Evolutionary conservation across 1,139 yeast species (phyloP), one percentile per base, ranked within the genome.

Genomic region (Pichia sp.): DNA sequence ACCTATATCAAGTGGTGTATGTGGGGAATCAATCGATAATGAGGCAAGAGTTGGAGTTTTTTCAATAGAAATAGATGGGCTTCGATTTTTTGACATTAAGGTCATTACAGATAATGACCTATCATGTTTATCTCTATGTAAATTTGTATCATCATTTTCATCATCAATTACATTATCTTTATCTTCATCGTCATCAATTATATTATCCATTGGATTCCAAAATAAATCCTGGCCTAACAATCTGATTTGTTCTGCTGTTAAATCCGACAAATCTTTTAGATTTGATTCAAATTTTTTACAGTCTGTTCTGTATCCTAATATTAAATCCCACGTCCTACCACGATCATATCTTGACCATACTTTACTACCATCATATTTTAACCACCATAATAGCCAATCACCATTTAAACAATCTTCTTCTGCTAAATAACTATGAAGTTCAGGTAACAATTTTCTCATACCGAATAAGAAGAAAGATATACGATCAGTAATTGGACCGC

Each of bases 301-400:
- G 44, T 65, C 64, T 40, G 72, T 66, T 53, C 94, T 72, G 80
- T 91, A 87, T 3, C 96, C 95, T 28, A 89, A 62, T 42, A 88
- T 63, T 52, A 79, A 65, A 64, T 89, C 97, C 96, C 96, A 89
- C 15, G 87, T 70, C 48, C 96, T 70, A 4, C 93, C 96, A 41
- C 96, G 65, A 61, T 87, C 96, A 48, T 72, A 71, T 48, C 81
- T 72, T 40, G 89, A 81, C 77, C 94, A 80, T 8, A 83, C 89
- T 61, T 85, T 84, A 11, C 93, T 76, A n/a, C 96, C 96, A 56
- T 86, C 76, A 71, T 86, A 88, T 57, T 88, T 86, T 50, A 88
- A 68, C 96, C 96, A 89, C 95, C 96, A 89, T 29, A 86, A 72
- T 28, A 88, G 67, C 96, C 96, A 89, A 56, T 84, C 93, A 53